Conservation (phyloP, 2,329 filamentous ascomycete species). For the Hypoxylon sp. region DNA sequence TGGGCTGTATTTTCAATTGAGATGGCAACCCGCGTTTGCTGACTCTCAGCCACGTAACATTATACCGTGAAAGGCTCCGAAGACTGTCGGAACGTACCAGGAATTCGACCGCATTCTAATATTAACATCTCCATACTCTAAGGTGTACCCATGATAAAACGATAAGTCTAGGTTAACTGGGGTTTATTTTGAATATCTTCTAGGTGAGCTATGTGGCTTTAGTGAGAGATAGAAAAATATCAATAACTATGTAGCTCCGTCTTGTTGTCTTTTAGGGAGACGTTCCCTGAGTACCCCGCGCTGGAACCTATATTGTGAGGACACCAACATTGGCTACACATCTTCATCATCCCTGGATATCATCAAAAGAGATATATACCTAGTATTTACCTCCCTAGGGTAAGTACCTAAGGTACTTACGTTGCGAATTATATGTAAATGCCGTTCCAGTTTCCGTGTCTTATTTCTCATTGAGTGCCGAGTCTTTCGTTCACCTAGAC, state of each 20-base stretch:
- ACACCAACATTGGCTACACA: constrained; percentile 10
- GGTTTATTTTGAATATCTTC: background rate
- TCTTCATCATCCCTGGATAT: constrained; percentile 31
- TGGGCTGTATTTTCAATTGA: constrained; percentile 10
- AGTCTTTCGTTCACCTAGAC: background rate
- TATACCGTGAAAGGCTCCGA: constrained; percentile 4
- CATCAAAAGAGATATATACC: constrained; percentile 12
- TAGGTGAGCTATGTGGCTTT: background rate
- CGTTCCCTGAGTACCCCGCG: constrained; percentile 9
- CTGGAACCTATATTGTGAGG: constrained; percentile 17
- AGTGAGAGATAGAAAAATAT: background rate
- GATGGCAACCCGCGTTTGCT: constrained; percentile 4
- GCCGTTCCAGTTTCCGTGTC: background rate
- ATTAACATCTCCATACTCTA: background rate
- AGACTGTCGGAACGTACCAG: constrained; percentile 10
- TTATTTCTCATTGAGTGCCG: background rate
- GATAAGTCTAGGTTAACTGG: background rate
- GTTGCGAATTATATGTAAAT: background rate
- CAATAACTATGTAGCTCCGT: background rate
- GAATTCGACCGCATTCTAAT: background rate
- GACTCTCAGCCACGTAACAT: constrained; percentile 1
- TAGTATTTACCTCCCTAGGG: background rate
- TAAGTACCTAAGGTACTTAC: constrained; percentile 1
- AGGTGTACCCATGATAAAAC: background rate
- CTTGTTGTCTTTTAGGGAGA: constrained; percentile 3